Percentiles rank a stretch among this genome's conserved stretches.
Conservation (phyloP, 768 basidiomycete genomes). For the Psilocybe cubensis region DNA sequence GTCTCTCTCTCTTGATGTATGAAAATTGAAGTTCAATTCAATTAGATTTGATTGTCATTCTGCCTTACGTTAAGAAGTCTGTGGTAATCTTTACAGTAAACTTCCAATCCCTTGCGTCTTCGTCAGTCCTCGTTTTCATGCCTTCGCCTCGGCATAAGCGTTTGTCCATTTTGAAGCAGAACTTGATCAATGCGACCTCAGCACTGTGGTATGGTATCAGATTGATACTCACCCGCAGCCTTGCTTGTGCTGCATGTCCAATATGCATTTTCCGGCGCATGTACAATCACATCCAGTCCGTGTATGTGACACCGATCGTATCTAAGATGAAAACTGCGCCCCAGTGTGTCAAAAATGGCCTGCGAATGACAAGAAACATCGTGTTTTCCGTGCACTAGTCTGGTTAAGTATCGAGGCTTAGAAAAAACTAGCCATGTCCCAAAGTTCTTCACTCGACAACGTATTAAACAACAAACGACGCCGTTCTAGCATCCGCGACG, state of each 20-base stretch:
- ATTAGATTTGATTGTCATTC: slow-evolving; percentile 1
- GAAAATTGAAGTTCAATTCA: too few species aligned
- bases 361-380: slow-evolving; percentile 31
- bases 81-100: background rate
- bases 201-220: slow-evolving; percentile 17
- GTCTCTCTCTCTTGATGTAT: slow-evolving; percentile 25
- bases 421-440: slow-evolving; percentile 34
- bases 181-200: background rate
- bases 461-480: slow-evolving; percentile 35
- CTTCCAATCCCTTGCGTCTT: too few species aligned
- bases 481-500: slow-evolving; percentile 35
- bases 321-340: slow-evolving; percentile 24
- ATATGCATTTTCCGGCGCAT: slow-evolving; percentile 12
- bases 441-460: slow-evolving; percentile 41
- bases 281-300: slow-evolving; percentile 21
- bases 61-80: background rate
- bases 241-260: slow-evolving; percentile 28
- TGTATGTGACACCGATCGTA: slow-evolving; percentile 36
- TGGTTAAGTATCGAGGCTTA: slow-evolving; percentile 40
- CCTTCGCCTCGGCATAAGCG: background rate
- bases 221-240: slow-evolving; percentile 24
- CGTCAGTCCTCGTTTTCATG: background rate
- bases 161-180: background rate
- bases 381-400: slow-evolving; percentile 45
- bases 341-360: slow-evolving; percentile 26